Base-by-base conservation (phyloP, 2,329 filamentous ascomycete species). In the Pseudogymnoascus sp. region DNA sequence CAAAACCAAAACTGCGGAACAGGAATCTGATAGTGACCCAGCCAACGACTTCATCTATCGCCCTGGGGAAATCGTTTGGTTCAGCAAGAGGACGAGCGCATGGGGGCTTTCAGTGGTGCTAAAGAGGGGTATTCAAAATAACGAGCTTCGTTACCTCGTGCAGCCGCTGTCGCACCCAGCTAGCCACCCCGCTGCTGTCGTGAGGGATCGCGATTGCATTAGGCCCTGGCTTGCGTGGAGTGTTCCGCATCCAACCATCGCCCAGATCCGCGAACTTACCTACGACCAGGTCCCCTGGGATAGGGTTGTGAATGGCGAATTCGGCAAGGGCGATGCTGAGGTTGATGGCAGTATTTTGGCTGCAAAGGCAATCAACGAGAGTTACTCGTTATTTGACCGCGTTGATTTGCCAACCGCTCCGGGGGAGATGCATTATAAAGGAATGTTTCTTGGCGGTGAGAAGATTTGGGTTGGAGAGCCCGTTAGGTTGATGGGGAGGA, bases 391-490 rank as follows among this genome's bases (percentile, higher is more conserved):
- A 2, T 78, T 82, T 61, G 76, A 78, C 57, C 73, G 70, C n/a
- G 70, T 77, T n/a, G 75, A 74, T 43, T 75, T 72, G 18, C 66
- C 70, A 1, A 70, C 71, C 2, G 68, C 70, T 20, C 69, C 71
- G 6, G 74, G 74, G 12, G 76, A 78, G 50, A 69, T 73, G 3
- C 73, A 77, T 60, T 84, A 79, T 69, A 79, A 79, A 61, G 80
- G 79, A 32, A 73, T 84, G 58, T 85, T 77, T 67, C 69, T 84
- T 0, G 82, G 82, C 5, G 81, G 78, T 1, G 82, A 85, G 67
- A 84, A 84, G 69, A 75, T 84, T 20, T 85, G 81, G 79, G 70
- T 78, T 18, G 80, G 81, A n/a, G 82, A 85, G 54, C 76, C 80
- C 1, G 74, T 84, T 12, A 79, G 82, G n/a, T 70, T 84, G 5